phyloP scores from a whole-genome alignment of 2,329 filamentous ascomycete species.

The Fusarium sulawesiense region DNA sequence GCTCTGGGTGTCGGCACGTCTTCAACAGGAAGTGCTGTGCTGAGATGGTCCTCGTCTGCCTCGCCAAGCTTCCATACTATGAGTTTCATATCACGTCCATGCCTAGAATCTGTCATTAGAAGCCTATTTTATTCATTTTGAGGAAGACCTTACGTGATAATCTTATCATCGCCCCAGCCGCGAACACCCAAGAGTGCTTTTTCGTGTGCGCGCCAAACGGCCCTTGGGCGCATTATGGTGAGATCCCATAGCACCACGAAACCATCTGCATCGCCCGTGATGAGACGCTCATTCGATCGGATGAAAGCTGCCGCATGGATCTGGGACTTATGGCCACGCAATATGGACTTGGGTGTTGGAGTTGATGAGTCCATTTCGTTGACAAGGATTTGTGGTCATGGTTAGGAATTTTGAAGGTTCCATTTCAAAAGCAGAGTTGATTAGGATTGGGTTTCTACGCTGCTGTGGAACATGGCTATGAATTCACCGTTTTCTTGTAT shows the following conservation, averaged over 20 bases:
- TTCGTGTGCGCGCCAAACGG: conserved; percentile 88
- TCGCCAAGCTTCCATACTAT: conserved; percentile 81
- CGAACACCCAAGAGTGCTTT: conserved; percentile 80
- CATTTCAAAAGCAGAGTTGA: not conserved
- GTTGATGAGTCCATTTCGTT: conserved; percentile 46
- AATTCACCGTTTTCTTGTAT: not conserved
- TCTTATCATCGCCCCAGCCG: conserved; percentile 75
- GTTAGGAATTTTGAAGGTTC: conserved; percentile 3
- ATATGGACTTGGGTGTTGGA: conserved; percentile 67
- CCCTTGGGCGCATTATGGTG: conserved; percentile 80
- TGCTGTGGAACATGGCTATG: conserved; percentile 16
- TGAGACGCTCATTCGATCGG: conserved; percentile 77
- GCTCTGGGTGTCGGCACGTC: conserved; percentile 59
- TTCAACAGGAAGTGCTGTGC: conserved; percentile 78
- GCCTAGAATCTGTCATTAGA: conserved; percentile 61
- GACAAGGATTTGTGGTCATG: conserved; percentile 8
- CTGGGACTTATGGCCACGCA: conserved; percentile 85
- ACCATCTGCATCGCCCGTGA: conserved; percentile 90
- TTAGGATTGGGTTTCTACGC: not conserved
- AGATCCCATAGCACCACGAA: conserved; percentile 90
- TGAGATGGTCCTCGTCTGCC: conserved; percentile 72
- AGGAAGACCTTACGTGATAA: conserved; percentile 79
- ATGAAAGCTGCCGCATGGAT: conserved; percentile 83
- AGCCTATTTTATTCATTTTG: not conserved
- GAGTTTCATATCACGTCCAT: conserved; percentile 89